phyloP scores from a whole-genome alignment of 2,329 filamentous ascomycete species.

The Phoma sp. region DNA sequence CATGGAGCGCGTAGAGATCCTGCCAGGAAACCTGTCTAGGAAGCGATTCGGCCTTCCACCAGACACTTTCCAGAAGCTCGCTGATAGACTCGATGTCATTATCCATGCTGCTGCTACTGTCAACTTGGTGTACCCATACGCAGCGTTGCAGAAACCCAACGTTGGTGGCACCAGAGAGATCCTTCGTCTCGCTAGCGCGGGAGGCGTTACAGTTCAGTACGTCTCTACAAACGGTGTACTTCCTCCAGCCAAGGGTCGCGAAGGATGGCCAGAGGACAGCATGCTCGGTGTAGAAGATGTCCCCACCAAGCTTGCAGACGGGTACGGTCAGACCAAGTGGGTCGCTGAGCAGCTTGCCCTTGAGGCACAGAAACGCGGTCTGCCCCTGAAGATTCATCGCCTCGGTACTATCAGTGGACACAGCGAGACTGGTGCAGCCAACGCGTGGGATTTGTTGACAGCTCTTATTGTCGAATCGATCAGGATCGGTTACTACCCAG shows the following conservation, averaged over 20 bases:
- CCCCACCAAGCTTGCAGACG: slow-evolving; percentile 71
- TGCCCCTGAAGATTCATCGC: slow-evolving; percentile 74
- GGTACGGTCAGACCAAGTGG: slow-evolving; percentile 83
- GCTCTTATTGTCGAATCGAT: slow-evolving; percentile 79
- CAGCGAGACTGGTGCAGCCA: slow-evolving; percentile 75
- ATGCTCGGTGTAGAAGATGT: slow-evolving; percentile 73
- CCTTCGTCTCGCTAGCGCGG: slow-evolving; percentile 70
- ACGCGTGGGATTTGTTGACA: slow-evolving; percentile 78
- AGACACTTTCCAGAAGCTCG: slow-evolving; percentile 70
- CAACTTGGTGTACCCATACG: slow-evolving; percentile 77
- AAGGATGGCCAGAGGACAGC: slow-evolving; percentile 74
- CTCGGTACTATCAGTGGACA: slow-evolving; percentile 81
- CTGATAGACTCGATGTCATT: slow-evolving; percentile 71
- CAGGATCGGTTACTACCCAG: slow-evolving; percentile 71
- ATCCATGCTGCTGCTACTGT: slow-evolving; percentile 80
- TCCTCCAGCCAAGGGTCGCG: slow-evolving; percentile 64
- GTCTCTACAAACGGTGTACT: slow-evolving; percentile 82
- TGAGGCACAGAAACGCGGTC: slow-evolving; percentile 70
- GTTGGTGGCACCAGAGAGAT: slow-evolving; percentile 81
- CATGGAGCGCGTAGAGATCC: slow-evolving; percentile 77
- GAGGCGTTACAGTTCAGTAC: slow-evolving; percentile 76
- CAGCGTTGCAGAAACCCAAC: slow-evolving; percentile 74
- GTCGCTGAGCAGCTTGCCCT: slow-evolving; percentile 77
- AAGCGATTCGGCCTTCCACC: slow-evolving; percentile 72
- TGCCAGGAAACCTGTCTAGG: slow-evolving; percentile 74